These are phyloP conservation scores for Acanthamoeba triangularis DNA, from an alignment of 208 protist species.

Conservation along the genomic window DNA sequence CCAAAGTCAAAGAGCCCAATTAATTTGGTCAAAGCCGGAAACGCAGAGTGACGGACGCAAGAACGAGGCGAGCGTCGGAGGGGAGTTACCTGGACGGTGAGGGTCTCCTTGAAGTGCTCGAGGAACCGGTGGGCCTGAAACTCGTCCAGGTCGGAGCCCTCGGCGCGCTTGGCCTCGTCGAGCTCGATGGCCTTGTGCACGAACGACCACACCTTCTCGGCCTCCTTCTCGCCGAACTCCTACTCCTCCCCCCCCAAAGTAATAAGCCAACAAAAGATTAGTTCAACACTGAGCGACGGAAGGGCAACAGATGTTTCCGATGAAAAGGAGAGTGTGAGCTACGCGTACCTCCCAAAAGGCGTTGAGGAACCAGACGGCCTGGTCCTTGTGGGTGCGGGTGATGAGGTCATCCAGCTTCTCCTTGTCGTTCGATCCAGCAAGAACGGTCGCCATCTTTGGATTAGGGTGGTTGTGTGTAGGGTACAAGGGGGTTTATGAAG, in stretches of 20 bases:
- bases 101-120: conserved; percentile 2
- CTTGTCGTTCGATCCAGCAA: background rate
- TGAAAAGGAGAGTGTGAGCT: no score
- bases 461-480: no score
- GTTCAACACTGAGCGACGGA: background rate
- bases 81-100: background rate
- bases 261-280: no score
- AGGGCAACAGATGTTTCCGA: no score
- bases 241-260: no score
- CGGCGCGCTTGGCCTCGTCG: background rate
- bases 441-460: background rate
- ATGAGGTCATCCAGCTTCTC: conserved; percentile 52
- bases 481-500: no score
- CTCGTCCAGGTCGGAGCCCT: background rate
- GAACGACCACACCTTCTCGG: background rate
- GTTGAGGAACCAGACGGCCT: conserved; percentile 54
- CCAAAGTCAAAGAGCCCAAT: no score
- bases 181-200: background rate
- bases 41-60: background rate
- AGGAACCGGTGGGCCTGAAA: background rate
- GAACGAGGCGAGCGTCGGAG: background rate
- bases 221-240: conserved; percentile 1
- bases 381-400: conserved; percentile 35
- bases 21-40: background rate
- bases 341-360: background rate